Percentiles rank a stretch among this genome's conserved stretches.
Evolutionary conservation across 2,329 filamentous ascomycete species (phyloP).

Genomic region (Nemania serpens): DNA sequence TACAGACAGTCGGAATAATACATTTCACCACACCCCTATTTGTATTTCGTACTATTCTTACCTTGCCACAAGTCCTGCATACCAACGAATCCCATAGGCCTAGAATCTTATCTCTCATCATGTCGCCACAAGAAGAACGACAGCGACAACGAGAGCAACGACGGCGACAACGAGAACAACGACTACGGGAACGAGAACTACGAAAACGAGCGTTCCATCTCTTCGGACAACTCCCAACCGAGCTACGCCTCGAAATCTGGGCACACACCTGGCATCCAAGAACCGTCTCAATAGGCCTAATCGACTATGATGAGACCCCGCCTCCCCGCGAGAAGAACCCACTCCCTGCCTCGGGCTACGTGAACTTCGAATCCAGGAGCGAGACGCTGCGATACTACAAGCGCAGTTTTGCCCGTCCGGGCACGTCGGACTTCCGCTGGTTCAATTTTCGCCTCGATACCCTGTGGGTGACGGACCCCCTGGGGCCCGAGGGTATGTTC

Average conservation of each 20-base stretch:
- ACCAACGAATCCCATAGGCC: no score
- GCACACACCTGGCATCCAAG: neutral
- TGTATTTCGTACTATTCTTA: no score
- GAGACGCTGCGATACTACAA: slow-evolving; percentile 16
- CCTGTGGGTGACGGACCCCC: neutral
- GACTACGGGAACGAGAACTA: neutral
- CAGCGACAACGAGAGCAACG: neutral
- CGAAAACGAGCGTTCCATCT: neutral
- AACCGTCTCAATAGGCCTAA: neutral
- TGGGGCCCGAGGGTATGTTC: neutral
- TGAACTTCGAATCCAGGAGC: slow-evolving; percentile 9
- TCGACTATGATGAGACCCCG: neutral
- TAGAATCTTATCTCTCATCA: neutral
- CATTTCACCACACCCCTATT: no score
- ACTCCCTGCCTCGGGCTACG: slow-evolving; percentile 10
- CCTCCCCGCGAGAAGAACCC: neutral
- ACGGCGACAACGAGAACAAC: neutral
- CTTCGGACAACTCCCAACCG: slow-evolving; percentile 8
- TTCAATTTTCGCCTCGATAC: slow-evolving; percentile 16
- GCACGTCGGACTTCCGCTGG: neutral
- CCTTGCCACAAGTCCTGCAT: no score
- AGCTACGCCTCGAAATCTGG: slow-evolving; percentile 10
- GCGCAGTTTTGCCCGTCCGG: neutral
- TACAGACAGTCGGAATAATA: no score
- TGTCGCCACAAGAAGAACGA: neutral